Evolutionary conservation across 192 early-diverging fungal genomes (phyloP), one percentile per base, ranked within the genome.

Genomic region (Gonapodya prolifera): DNA sequence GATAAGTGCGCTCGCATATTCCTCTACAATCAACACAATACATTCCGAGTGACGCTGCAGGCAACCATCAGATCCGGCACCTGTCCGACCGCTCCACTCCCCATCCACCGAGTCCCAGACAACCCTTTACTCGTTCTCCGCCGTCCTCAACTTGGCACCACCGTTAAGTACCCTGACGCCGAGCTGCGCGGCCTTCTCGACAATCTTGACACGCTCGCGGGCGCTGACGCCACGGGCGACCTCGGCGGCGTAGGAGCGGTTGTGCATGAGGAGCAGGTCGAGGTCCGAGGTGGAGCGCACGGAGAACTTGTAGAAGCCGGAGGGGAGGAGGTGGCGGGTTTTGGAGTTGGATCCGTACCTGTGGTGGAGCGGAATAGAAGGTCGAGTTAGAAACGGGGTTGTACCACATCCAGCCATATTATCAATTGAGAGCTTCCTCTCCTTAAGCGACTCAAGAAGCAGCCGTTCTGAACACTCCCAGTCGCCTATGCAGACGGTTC

Each of bases 291-390:
- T 87, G 91, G 98, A 98, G 86, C 88, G 86, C 83, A 99, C 90
- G 29, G 94, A 80, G 89, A 96, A 97, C 91, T 99, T 99, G 88
- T 94, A 94, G 95, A 99, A 99, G 77, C 98, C 98, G 86, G 92
- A 91, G 81, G 98, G 98, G 79, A 98, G 87, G 80, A 98, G 83
- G 91, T 96, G 94, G 78, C 96, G 95, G 84, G 96, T 97, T 81
- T 92, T 92, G 87, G 89, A 89, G 91, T 94, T 95, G 84, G 96
- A 95, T 82, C 98, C 98, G 85, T 96, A 99, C 87, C 45, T 69
- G 45, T n/a, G n/a, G n/a, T n/a, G n/a, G n/a, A n/a, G n/a, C n/a
- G n/a, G n/a, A n/a, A n/a, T n/a, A n/a, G n/a, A n/a, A n/a, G n/a
- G n/a, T n/a, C n/a, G 45, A 69, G 45, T 8, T 16, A 69, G 45